A percentile compares a stretch with the other conserved stretches of the same genome.
Evolutionary conservation across 805 yeast species (phyloP).

Genomic region (Scheffersomyces ergatensis): DNA sequence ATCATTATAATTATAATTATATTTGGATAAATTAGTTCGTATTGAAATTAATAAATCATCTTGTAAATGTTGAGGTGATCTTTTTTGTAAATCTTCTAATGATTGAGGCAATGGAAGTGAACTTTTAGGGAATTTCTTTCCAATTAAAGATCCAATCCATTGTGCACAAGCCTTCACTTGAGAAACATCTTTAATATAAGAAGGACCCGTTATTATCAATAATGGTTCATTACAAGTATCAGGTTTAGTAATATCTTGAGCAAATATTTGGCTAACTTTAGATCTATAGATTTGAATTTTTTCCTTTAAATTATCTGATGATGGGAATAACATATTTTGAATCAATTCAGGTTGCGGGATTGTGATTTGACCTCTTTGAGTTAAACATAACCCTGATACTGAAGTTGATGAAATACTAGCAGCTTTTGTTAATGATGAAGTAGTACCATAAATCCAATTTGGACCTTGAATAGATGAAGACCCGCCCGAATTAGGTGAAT

Average conservation of each 20-base stretch:
- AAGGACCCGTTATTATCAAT: constrained; percentile 42
- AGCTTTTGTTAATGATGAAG: background rate
- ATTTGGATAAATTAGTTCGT: constrained; percentile 35
- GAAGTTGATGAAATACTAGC: background rate
- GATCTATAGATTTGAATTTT: constrained; percentile 30
- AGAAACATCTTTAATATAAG: constrained; percentile 20
- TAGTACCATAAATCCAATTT: constrained; percentile 13
- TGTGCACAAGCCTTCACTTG: constrained; percentile 41
- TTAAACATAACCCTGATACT: constrained; percentile 15
- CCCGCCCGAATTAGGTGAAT: background rate
- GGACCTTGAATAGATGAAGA: constrained; percentile 4
- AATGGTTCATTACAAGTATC: constrained; percentile 12
- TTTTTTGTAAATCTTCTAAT: constrained; percentile 5
- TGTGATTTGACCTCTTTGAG: constrained; percentile 32
- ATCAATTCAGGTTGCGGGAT: constrained; percentile 45
- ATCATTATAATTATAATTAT: constrained; percentile 13
- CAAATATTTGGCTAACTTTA: constrained; percentile 15
- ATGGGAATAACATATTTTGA: constrained; percentile 38
- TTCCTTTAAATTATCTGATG: constrained; percentile 19
- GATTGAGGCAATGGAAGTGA: background rate
- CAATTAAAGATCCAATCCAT: constrained; percentile 30
- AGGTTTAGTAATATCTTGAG: constrained; percentile 1
- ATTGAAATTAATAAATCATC: constrained; percentile 25
- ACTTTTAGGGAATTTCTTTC: constrained; percentile 7
- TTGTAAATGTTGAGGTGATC: constrained; percentile 5